Evolutionary conservation across 768 basidiomycete species (phyloP).

Genomic region (Glaciozyma martinii): DNA sequence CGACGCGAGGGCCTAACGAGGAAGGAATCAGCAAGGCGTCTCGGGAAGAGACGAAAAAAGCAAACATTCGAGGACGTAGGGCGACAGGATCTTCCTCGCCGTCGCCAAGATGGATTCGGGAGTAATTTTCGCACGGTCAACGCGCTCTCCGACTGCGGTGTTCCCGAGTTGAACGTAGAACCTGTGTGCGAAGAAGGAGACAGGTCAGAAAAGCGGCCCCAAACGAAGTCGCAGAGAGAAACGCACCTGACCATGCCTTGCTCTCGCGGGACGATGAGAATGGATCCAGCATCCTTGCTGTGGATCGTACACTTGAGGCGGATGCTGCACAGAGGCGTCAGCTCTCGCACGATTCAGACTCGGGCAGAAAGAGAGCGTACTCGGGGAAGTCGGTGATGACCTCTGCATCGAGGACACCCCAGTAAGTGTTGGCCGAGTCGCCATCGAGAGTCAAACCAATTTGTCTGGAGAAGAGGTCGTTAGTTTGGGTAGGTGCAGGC

Average conservation of each 20-base stretch:
- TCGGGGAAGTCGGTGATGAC: conserved; percentile 46
- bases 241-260: conserved; percentile 11
- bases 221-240: too few relatives aligned
- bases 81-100: conserved; percentile 25
- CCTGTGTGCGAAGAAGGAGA: conserved; percentile 1
- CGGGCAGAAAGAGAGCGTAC: neutral
- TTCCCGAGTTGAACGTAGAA: conserved; percentile 31
- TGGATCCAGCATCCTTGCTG: conserved; percentile 10
- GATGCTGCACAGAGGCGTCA: conserved; percentile 2
- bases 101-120: conserved; percentile 26
- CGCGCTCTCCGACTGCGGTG: conserved; percentile 1
- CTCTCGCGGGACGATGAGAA: conserved; percentile 21
- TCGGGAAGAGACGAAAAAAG: neutral
- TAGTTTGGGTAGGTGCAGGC: too few relatives aligned
- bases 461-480: neutral
- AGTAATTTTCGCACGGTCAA: conserved; percentile 21
- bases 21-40: too few relatives aligned
- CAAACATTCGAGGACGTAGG: conserved; percentile 31
- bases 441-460: conserved; percentile 25
- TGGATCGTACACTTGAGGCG: conserved; percentile 26
- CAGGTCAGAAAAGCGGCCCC: neutral
- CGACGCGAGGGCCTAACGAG: neutral
- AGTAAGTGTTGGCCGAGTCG: conserved; percentile 22
- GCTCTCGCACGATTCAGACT: neutral
- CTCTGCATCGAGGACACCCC: conserved; percentile 26